A percentile compares a stretch with the other conserved stretches of the same genome.
phyloP scores from a whole-genome alignment of 2,329 filamentous ascomycete genomes.

The Sporothrix protearum region DNA sequence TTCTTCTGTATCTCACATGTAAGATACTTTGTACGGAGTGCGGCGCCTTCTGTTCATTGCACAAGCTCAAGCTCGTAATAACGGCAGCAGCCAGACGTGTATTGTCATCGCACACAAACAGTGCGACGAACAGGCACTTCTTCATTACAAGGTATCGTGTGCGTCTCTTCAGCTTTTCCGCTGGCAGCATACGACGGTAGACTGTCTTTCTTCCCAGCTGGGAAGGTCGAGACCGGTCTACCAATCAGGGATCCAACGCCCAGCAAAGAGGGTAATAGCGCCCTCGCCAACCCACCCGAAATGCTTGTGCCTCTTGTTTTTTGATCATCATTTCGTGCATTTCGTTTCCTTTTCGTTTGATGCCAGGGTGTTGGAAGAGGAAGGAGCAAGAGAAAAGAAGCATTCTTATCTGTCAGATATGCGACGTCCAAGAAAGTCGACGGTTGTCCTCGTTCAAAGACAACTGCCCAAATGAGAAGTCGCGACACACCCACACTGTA shows the following conservation, averaged over 20 bases:
- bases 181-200: no score
- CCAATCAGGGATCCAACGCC: not conserved
- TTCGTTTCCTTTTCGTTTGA: not conserved
- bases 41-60: not conserved
- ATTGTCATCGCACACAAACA: not conserved
- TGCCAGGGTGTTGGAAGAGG: constrained; percentile 1
- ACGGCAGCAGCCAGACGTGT: not conserved
- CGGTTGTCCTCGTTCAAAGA: not conserved
- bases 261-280: constrained; percentile 8
- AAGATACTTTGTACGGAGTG: no score
- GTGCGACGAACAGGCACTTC: not conserved
- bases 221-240: not conserved
- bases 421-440: not conserved
- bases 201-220: not conserved
- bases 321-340: not conserved
- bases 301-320: constrained; percentile 4
- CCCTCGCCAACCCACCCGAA: constrained; percentile 1
- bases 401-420: constrained; percentile 1
- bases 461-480: not conserved
- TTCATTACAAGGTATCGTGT: no score
- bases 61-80: not conserved
- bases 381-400: not conserved
- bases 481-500: not conserved
- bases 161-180: not conserved
- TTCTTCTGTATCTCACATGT: no score